These are phyloP conservation scores for Eutypa lata DNA, from an alignment of 2,329 filamentous ascomycete species.

Conservation along the genomic window DNA sequence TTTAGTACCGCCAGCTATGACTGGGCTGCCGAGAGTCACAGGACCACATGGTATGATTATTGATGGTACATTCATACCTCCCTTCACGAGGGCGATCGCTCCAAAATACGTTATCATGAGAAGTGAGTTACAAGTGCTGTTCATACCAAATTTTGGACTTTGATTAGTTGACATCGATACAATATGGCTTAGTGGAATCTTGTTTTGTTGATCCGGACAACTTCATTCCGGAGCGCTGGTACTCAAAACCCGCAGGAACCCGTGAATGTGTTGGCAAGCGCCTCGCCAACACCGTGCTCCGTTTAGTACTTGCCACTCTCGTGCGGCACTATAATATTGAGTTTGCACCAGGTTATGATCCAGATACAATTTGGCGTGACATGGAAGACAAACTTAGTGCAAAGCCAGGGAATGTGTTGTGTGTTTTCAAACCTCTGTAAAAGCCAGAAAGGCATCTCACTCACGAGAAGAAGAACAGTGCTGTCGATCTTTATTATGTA, in stretches of 20 bases:
- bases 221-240: constrained; percentile 26
- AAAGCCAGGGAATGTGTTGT: constrained; percentile 12
- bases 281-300: constrained; percentile 1
- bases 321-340: constrained; percentile 3
- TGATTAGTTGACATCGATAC: too few species aligned
- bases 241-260: constrained; percentile 11
- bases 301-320: constrained; percentile 1
- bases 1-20: too few species aligned
- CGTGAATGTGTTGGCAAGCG: constrained; percentile 3
- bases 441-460: too few species aligned
- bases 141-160: too few species aligned
- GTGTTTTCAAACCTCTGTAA: constrained; percentile 12
- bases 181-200: constrained; percentile 2
- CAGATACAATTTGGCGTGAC: constrained; percentile 15
- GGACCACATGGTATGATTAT: too few species aligned
- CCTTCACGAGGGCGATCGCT: too few species aligned
- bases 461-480: too few species aligned
- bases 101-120: too few species aligned
- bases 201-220: constrained; percentile 12
- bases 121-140: too few species aligned
- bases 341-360: constrained; percentile 15
- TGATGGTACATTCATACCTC: too few species aligned
- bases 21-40: too few species aligned
- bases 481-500: too few species aligned
- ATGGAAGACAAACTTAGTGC: constrained; percentile 18